Base-by-base conservation (phyloP, 2,329 filamentous ascomycete species). In the Xylaria sp. region DNA sequence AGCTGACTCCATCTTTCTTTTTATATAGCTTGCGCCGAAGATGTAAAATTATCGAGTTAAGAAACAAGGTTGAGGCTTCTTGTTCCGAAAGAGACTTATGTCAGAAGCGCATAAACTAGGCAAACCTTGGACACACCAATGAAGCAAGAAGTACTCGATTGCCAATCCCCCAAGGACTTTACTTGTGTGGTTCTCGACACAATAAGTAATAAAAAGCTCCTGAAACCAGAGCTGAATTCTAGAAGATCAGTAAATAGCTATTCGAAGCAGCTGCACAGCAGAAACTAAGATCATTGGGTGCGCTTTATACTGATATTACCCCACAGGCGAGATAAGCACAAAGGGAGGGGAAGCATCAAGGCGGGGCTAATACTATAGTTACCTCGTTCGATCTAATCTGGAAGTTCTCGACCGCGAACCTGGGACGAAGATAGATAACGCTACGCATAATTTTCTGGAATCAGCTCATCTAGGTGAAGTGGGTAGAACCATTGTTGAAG, bases 1-100 rank as follows among this genome's bases (percentile, higher is more conserved):
- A 35, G 83, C 77, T 32, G 78, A 68, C 63, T 80, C 77, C 80
- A 82, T 83, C 69, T 53, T 70, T 16, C 13, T n/a, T 58, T 54
- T n/a, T 35, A 12, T 18, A 29, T 27, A 18, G 5, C 10, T n/a
- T 32, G 47, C 13, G 16, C 25, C 18, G 6, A 29, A 50, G n/a
- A 37, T 60, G 27, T 35, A 42, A 51, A 53, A 16, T 9, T 13
- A 25, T 18, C 12, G 23, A 16, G 21, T 55, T 18, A 13, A 35
- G 25, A 50, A 21, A 48, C 8, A 37, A 44, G 32, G 23, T 35
- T 29, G 21, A 40, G 5, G 2, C 9, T 12, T 16, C 48, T 58
- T 50, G 37, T 42, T 51, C n/a, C 6, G 32, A 54, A 32, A 21
- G 10, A 32, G 13, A 40, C 21, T 51, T 23, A 13, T 37, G 5